Evolutionary conservation across 2,329 filamentous ascomycete genomes (phyloP).

Genomic region (Penicillium sp.): DNA sequence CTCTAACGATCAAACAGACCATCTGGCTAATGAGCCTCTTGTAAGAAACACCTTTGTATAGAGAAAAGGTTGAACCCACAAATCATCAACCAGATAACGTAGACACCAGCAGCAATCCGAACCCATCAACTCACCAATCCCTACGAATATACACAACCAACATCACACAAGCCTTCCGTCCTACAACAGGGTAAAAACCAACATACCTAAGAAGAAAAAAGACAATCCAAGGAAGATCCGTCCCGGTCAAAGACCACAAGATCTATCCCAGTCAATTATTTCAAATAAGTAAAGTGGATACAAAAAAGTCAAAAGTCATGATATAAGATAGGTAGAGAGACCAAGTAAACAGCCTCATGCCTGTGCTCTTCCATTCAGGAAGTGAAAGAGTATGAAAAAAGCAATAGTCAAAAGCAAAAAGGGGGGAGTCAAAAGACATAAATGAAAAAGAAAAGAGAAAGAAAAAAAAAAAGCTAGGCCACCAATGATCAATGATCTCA

Average conservation of each 20-base stretch:
- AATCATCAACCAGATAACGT: no score
- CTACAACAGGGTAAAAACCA: background rate
- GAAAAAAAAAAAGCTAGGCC: background rate
- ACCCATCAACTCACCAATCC: background rate
- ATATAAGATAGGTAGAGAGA: background rate
- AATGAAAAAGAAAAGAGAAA: background rate
- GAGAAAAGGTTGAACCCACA: no score
- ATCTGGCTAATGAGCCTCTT: background rate
- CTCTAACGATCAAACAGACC: no score
- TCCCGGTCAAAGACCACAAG: background rate
- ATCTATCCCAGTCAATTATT: background rate
- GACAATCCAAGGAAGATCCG: background rate
- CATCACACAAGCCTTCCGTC: background rate
- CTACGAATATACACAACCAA: background rate
- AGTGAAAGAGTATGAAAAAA: background rate
- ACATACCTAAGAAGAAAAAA: background rate
- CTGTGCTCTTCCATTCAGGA: background rate
- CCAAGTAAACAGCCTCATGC: background rate
- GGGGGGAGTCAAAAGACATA: slow-evolving; percentile 1
- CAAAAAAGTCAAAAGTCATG: background rate
- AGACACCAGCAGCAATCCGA: no score
- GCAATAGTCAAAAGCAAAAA: background rate
- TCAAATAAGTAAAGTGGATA: background rate
- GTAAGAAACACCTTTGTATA: no score
- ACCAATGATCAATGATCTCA: slow-evolving; percentile 9